Base-by-base conservation (phyloP, 768 basidiomycete species). In the Boletus tylopilopsis region DNA sequence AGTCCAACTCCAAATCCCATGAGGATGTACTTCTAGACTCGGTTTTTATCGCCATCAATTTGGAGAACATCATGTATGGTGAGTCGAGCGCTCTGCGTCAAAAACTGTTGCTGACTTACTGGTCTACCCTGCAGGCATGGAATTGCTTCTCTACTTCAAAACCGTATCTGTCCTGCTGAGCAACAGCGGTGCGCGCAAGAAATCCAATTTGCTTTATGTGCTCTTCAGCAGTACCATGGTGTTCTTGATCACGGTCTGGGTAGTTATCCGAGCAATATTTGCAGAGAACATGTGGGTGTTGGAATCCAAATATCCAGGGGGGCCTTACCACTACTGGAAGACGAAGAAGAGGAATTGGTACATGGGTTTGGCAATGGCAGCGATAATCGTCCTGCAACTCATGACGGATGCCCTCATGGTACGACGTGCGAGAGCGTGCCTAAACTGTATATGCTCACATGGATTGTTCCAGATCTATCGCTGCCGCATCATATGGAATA, bases 251-350 rank as follows among this genome's bases (percentile, higher is more conserved):
- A 70, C 72, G 0, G 45, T 72, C n/a, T 69, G 63, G 49, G 42
- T 69, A 16, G 54, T 57, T 18, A 45, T 50, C 5, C 35, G 51
- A 11, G 44, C 47, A 2, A 15, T 64, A 3, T 64, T 68, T n/a
- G 63, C 63, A 6, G 54, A 68, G 51, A 45, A 64, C 19, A 66
- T 70, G 58, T 76, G 74, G 74, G 51, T 75, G 16, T 29, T 64
- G 1, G 48, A 72, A n/a, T 16, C 51, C 0, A 23, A 59, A 15
- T 70, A 62, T 43, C 71, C 71, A 16, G 72, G 72, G 0, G 73
- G 73, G 2, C 64, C 65, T 23, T 46, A 54, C 7, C 64, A 53
- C 3, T 76, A 72, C 48, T 61, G 70, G 41, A 47, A 36, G 13
- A 41, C 57, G 9, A 37, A 68, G 24, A 44, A 57, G 15, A 53